Evolutionary conservation across 164 flowering plant genomes (phyloP), one percentile per base, ranked within the genome.

Genomic region (Magnolia kwangsiensis): DNA sequence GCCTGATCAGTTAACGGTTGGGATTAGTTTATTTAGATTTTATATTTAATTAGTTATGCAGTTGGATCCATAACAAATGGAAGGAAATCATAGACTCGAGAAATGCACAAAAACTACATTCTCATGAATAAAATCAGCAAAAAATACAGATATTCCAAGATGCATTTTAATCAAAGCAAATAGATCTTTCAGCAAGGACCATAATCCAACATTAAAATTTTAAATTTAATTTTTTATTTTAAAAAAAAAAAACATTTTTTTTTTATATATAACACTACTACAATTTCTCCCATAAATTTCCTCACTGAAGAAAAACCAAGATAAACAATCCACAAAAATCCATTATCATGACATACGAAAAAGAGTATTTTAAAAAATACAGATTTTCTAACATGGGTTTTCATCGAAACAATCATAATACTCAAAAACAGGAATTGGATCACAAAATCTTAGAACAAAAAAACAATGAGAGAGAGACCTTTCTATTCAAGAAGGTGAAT

Each of bases 401-500:
- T 67, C 20, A 6, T 71, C 18, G 7, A 51, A 13, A 71, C 61
- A 21, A 71, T 20, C 16, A 9, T 6, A 55, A 9, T 6, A 55
- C 59, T 55, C 59, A 16, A 16, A 55, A 7, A 16, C 2, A 9
- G 59, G 51, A 65, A 70, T 18, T 2, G 71, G 76, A 78, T 37
- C 51, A n/a, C 10, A 50, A 74, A 24, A 66, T n/a, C 23, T 20
- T 16, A 55, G 59, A 7, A 55, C 10, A 51, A 51, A 13, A 8
- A 63, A 70, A 49, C 29, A 18, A 37, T 21, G 49, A 29, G 24
- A 23, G 13, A 8, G 3, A 67, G 58, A 74, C 99, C 98, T 94
- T 96, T 81, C 99, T 93, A 87, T 92, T 92, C 87, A 96, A 87
- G 87, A 96, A 90, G 80, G 95, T 90, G 89, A 96, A 96, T 83